phyloP scores from a whole-genome alignment of 805 yeast species.

The Ogataea neopini region DNA sequence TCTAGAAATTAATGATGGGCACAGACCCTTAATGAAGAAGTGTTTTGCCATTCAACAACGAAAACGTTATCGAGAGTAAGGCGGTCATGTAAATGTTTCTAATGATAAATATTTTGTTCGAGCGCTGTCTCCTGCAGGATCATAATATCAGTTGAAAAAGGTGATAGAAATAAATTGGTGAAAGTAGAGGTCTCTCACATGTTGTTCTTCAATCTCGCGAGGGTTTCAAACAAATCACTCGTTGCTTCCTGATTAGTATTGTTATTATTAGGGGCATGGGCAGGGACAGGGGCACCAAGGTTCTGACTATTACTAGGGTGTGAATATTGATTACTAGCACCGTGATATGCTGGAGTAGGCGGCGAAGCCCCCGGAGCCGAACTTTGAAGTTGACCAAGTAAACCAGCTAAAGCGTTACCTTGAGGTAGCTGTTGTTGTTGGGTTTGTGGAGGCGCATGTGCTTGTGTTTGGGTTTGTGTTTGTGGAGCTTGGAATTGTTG shows the following conservation, averaged over 20 bases:
- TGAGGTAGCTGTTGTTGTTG: constrained; percentile 19
- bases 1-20: neutral
- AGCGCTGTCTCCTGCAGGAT: neutral
- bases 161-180: too few relatives aligned
- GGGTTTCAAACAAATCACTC: constrained; percentile 37
- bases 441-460: neutral
- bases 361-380: constrained; percentile 24
- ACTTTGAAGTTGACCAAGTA: constrained; percentile 26
- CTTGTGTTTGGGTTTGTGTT: neutral
- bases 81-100: neutral
- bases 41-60: neutral
- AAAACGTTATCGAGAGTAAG: neutral
- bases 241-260: constrained; percentile 31
- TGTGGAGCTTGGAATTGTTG: constrained; percentile 26
- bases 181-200: constrained; percentile 25
- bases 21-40: neutral
- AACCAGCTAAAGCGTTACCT: constrained; percentile 22
- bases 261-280: constrained; percentile 8
- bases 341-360: constrained; percentile 18
- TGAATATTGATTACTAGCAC: constrained; percentile 14
- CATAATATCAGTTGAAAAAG: neutral
- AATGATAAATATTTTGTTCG: neutral
- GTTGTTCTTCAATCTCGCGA: constrained; percentile 40
- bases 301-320: constrained; percentile 18
- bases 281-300: constrained; percentile 5